phyloP scores from a whole-genome alignment of 2,329 filamentous ascomycete species.

The Cladosporium sp. region DNA sequence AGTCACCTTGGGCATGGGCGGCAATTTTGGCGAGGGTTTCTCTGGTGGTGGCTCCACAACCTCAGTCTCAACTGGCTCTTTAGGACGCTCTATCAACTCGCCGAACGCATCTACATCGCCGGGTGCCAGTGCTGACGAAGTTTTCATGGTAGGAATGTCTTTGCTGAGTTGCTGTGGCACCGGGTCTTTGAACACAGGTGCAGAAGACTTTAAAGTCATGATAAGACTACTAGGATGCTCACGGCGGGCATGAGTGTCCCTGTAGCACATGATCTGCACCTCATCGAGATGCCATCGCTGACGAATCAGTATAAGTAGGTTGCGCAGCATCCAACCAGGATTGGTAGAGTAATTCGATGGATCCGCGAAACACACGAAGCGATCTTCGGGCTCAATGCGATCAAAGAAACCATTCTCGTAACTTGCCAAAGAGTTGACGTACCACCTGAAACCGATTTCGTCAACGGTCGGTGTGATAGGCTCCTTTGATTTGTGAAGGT shows the following conservation, averaged over 20 bases:
- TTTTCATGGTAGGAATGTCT: slow-evolving; percentile 23
- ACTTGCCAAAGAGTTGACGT: slow-evolving; percentile 66
- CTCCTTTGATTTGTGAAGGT: slow-evolving; percentile 39
- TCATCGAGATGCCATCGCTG: slow-evolving; percentile 73
- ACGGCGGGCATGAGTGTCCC: slow-evolving; percentile 72
- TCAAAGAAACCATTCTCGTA: slow-evolving; percentile 89
- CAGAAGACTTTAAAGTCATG: slow-evolving; percentile 59
- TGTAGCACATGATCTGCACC: slow-evolving; percentile 83
- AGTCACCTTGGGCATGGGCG: slow-evolving; percentile 69
- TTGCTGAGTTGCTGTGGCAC: slow-evolving; percentile 18
- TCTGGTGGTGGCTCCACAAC: slow-evolving; percentile 30
- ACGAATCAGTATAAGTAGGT: slow-evolving; percentile 78
- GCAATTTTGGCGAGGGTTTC: slow-evolving; percentile 42
- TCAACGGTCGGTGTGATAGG: slow-evolving; percentile 47
- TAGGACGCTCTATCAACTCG: slow-evolving; percentile 26
- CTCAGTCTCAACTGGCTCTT: slow-evolving; percentile 12
- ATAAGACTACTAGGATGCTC: slow-evolving; percentile 81
- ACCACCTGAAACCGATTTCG: slow-evolving; percentile 69
- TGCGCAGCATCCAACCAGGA: slow-evolving; percentile 89
- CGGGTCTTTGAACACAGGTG: slow-evolving; percentile 30
- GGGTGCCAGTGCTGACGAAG: slow-evolving; percentile 25
- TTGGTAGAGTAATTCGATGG: slow-evolving; percentile 84
- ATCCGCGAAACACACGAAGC: slow-evolving; percentile 83
- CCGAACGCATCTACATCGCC: slow-evolving; percentile 29
- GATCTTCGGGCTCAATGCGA: slow-evolving; percentile 64